phyloP scores from a whole-genome alignment of 345 rosid genomes.

The Zanthoxylum bungeanum region DNA sequence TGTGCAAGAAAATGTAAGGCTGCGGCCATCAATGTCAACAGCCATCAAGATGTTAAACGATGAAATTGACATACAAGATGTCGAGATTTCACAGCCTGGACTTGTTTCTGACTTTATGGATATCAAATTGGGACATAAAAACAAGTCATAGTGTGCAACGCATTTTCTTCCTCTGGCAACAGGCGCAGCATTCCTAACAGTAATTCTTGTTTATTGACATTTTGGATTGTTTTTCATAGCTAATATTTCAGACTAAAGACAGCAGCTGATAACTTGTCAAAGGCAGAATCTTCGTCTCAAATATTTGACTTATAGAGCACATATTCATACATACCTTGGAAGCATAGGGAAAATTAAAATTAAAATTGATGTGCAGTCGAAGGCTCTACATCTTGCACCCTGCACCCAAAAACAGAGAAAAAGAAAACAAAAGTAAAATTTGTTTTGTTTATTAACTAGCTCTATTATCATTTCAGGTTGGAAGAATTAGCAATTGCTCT shows the following conservation, averaged over 20 bases:
- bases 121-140: constrained; percentile 33
- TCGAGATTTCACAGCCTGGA: constrained; percentile 42
- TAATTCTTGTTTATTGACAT: not conserved
- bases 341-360: not conserved
- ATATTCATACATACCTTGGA: not conserved
- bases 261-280: not conserved
- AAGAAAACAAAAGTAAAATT: not conserved
- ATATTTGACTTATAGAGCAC: too few relatives aligned
- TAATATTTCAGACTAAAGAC: not conserved
- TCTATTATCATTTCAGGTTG: not conserved
- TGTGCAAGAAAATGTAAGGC: constrained; percentile 50
- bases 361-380: not conserved
- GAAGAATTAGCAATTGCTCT: not conserved
- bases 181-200: constrained; percentile 13
- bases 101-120: constrained; percentile 42
- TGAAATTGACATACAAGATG: constrained; percentile 19
- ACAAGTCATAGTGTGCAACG: constrained; percentile 10
- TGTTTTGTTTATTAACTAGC: not conserved
- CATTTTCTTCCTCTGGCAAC: constrained; percentile 11
- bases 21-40: constrained; percentile 45
- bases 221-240: not conserved
- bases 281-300: too few relatives aligned
- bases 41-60: constrained; percentile 35
- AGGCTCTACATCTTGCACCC: not conserved
- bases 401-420: not conserved